phyloP scores from a whole-genome alignment of 352 stramenopile species.

The Phytophthora cajani region DNA sequence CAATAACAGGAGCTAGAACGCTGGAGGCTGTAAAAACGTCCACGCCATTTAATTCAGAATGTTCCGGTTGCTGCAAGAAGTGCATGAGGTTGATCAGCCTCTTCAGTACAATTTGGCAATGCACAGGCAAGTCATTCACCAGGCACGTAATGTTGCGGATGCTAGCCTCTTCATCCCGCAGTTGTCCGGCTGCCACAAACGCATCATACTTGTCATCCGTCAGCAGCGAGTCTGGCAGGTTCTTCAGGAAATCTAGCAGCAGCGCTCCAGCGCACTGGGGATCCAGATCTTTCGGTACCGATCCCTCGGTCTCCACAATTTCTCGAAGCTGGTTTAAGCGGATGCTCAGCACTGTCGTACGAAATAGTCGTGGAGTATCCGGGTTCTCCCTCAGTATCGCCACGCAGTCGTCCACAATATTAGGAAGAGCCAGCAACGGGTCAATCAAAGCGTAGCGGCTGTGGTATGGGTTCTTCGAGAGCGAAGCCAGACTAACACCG shows the following conservation, averaged over 20 bases:
- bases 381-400: conserved; percentile 68
- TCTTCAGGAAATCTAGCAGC: conserved; percentile 82
- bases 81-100: conserved; percentile 74
- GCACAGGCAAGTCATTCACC: conserved; percentile 74
- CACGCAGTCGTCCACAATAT: conserved; percentile 82
- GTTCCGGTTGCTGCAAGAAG: conserved; percentile 65
- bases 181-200: conserved; percentile 72
- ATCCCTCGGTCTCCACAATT: conserved; percentile 74
- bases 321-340: conserved; percentile 76
- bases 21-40: conserved; percentile 66
- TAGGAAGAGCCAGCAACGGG: conserved; percentile 72
- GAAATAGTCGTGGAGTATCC: conserved; percentile 77
- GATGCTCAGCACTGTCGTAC: conserved; percentile 76
- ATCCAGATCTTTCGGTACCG: conserved; percentile 66
- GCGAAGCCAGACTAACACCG: conserved; percentile 71
- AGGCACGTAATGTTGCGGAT: conserved; percentile 82
- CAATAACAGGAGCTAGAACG: conserved; percentile 78
- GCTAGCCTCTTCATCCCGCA: conserved; percentile 77
- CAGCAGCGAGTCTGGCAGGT: conserved; percentile 76
- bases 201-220: conserved; percentile 85
- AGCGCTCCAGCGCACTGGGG: conserved; percentile 70
- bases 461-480: conserved; percentile 84
- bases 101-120: conserved; percentile 78
- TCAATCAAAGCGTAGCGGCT: conserved; percentile 83
- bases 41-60: conserved; percentile 70